Evolutionary conservation across 2,329 filamentous ascomycete genomes (phyloP), one percentile per base, ranked within the genome.

Genomic region (Anthostomella pinea): DNA sequence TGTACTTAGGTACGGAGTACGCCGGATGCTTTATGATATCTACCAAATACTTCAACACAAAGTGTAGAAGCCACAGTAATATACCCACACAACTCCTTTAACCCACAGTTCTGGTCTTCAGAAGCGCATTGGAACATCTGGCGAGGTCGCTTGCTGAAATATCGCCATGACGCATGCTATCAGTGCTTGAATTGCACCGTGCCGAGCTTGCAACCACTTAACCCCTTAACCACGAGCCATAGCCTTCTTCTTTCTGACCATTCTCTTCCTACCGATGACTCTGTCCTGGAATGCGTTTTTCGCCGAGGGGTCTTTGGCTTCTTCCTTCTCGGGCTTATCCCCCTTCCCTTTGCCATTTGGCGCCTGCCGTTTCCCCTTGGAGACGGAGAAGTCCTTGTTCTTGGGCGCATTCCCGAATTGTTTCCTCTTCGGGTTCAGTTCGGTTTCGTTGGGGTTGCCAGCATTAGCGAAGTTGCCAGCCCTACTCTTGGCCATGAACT

Each of bases 191-290:
- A 29, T 21, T n/a, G n/a, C n/a, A n/a, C n/a, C n/a, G n/a, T n/a
- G n/a, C n/a, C n/a, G 8, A 6, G n/a, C 13, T 30, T 6, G 3
- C 17, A 5, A 29, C 8, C 11, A 15, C 14, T 21, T 10, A 8
- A 15, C n/a, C n/a, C 11, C 17, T 46, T 56, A 60, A 20, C 56
- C 58, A 31, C 67, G 63, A 8, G 54, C 46, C 11, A 60, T 51
- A 5, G 67, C 65, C 67, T 79, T 80, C 66, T 83, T 85, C 63
- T 84, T 84, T 41, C 88, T 79, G 70, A 84, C 77, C 68, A 85
- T 78, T 45, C 88, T 75, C 70, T 95, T 96, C 63, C 87, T 83
- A 31, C 81, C 83, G 62, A 95, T 94, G 56, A 96, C 86, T 56
- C 81, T 83, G 55, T 88, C 86, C 54, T 76, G 65, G 54, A 77